phyloP scores from a whole-genome alignment of 1,139 yeast genomes.

The Kurtzmaniella quercitrusa region DNA sequence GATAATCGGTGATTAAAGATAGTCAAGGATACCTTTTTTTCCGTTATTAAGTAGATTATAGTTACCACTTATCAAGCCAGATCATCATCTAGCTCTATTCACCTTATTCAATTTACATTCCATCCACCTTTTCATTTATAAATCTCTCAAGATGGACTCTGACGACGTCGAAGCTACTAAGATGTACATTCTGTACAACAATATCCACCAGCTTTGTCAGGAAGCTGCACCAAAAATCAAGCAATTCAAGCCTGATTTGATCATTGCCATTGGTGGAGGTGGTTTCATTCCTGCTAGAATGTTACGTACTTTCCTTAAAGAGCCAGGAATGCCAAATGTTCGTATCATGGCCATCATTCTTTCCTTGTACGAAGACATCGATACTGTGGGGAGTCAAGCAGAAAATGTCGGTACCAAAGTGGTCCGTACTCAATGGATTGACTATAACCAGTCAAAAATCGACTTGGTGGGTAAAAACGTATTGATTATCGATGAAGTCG shows the following conservation, averaged over 20 bases:
- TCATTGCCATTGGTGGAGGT: constrained; percentile 91
- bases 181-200: constrained; percentile 85
- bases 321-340: constrained; percentile 81
- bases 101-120: too few relatives aligned
- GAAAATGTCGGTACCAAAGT: constrained; percentile 82
- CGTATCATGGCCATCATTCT: constrained; percentile 93
- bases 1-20: too few relatives aligned
- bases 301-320: constrained; percentile 83
- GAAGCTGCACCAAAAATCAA: constrained; percentile 71
- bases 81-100: too few relatives aligned
- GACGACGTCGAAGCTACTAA: constrained; percentile 42
- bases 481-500: constrained; percentile 89
- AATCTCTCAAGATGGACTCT: constrained; percentile 30
- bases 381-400: constrained; percentile 49
- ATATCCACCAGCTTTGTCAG: constrained; percentile 90
- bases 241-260: constrained; percentile 74
- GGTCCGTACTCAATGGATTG: constrained; percentile 94
- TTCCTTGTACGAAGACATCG: constrained; percentile 82
- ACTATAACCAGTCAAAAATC: constrained; percentile 62
- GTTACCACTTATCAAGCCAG: too few relatives aligned
- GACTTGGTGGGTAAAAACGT: constrained; percentile 77
- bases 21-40: too few relatives aligned
- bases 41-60: too few relatives aligned
- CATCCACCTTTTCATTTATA: too few relatives aligned
- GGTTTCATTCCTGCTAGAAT: constrained; percentile 97